Evolutionary conservation across 1,284 basidiomycete genomes (phyloP).

Genomic region (Meripilus lineatus): DNA sequence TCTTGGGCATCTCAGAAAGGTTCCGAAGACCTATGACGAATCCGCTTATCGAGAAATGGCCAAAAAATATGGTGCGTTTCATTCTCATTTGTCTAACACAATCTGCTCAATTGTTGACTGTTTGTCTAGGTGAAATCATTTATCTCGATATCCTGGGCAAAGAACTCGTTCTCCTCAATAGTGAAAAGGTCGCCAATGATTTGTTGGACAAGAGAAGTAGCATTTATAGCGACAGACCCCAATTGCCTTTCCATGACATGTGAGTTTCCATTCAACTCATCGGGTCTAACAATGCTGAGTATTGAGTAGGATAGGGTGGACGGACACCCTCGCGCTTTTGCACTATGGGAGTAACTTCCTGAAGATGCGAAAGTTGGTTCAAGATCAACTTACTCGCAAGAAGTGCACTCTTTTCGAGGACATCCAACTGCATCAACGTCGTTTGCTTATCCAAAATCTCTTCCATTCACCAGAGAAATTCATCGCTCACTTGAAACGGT

Average conservation of each 20-base stretch:
- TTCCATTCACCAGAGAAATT: not conserved
- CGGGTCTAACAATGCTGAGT: not conserved
- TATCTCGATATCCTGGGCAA: constrained; percentile 10
- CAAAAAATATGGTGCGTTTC: constrained; percentile 9
- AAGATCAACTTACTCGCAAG: not conserved
- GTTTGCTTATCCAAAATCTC: not conserved
- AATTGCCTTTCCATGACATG: constrained; percentile 6
- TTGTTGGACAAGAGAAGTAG: constrained; percentile 14
- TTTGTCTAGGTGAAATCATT: constrained; percentile 13
- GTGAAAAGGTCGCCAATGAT: constrained; percentile 8
- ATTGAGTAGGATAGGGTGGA: not conserved
- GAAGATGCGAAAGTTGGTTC: not conserved
- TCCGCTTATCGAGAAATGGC: constrained; percentile 3
- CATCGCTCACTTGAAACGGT: not conserved
- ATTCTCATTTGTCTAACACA: not conserved
- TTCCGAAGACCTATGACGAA: constrained; percentile 7
- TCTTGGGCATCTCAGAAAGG: constrained; percentile 9
- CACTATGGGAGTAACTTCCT: not conserved
- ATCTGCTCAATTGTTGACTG: not conserved
- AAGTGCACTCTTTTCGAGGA: not conserved
- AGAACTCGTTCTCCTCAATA: constrained; percentile 8
- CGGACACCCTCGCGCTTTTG: not conserved
- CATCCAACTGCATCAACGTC: not conserved
- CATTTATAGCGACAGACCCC: constrained; percentile 13
- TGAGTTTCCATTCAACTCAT: not conserved